Conservation (phyloP, 1,284 basidiomycete species). For the Sporisorium graminicola region DNA sequence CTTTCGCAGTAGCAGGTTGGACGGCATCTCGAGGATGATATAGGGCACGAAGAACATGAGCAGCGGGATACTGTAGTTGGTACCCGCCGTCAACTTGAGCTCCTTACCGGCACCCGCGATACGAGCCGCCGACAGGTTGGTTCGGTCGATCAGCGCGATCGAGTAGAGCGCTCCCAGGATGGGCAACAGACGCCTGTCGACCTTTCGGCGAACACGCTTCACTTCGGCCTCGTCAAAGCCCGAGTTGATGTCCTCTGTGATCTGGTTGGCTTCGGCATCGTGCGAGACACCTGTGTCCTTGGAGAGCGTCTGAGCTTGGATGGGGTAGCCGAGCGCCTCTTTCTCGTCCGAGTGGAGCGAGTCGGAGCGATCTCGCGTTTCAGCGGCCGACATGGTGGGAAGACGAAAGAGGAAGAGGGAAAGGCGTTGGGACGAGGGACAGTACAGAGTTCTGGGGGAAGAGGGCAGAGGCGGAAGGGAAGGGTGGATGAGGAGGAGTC, state of each 20-base stretch:
- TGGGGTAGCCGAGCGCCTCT: slow-evolving; percentile 39
- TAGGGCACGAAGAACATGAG: slow-evolving; percentile 71
- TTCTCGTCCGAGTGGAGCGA: slow-evolving; percentile 52
- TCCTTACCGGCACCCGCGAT: slow-evolving; percentile 57
- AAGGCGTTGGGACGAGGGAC: neutral
- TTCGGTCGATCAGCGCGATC: slow-evolving; percentile 68
- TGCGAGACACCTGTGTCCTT: slow-evolving; percentile 32
- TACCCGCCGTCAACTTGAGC: slow-evolving; percentile 60
- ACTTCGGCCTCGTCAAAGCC: slow-evolving; percentile 53
- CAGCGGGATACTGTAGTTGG: slow-evolving; percentile 60
- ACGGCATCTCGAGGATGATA: slow-evolving; percentile 61
- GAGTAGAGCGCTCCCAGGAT: slow-evolving; percentile 69
- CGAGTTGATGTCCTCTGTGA: slow-evolving; percentile 47
- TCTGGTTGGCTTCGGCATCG: slow-evolving; percentile 40
- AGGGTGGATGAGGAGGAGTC: neutral
- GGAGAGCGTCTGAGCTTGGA: slow-evolving; percentile 30
- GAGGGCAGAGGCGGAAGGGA: neutral
- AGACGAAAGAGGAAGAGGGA: neutral
- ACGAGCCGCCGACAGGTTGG: slow-evolving; percentile 58
- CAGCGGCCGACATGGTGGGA: slow-evolving; percentile 23
- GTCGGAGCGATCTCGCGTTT: slow-evolving; percentile 39
- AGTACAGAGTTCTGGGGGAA: neutral
- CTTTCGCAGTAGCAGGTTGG: slow-evolving; percentile 64
- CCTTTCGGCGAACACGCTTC: slow-evolving; percentile 61
- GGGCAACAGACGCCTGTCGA: slow-evolving; percentile 69